phyloP scores from a whole-genome alignment of 2,329 filamentous ascomycete genomes.

The Fonsecaea multimorphosa region DNA sequence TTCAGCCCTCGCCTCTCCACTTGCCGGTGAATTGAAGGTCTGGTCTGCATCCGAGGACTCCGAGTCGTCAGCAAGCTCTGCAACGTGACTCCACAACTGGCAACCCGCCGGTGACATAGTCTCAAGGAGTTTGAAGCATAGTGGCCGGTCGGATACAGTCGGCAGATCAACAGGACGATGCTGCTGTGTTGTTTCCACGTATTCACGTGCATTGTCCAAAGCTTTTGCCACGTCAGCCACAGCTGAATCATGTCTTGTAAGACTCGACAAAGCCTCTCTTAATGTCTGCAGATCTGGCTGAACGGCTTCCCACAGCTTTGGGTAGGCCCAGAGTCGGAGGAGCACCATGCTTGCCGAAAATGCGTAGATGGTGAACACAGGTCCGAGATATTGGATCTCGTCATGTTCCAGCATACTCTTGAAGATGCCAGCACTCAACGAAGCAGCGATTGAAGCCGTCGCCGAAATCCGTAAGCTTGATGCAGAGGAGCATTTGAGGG shows the following conservation, averaged over 20 bases:
- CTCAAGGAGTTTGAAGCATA: slow-evolving; percentile 9
- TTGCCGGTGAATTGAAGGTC: slow-evolving; percentile 3
- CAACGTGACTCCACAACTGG: slow-evolving; percentile 7
- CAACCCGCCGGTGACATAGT: slow-evolving; percentile 12
- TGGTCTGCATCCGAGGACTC: not conserved
- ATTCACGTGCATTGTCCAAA: slow-evolving; percentile 8
- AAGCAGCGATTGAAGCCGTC: slow-evolving; percentile 9
- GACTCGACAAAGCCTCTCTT: slow-evolving; percentile 6
- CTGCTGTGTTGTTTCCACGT: slow-evolving; percentile 9
- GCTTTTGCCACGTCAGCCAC: slow-evolving; percentile 4
- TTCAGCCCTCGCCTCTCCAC: slow-evolving; percentile 7
- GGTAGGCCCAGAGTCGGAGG: slow-evolving; percentile 12
- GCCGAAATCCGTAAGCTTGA: slow-evolving; percentile 1
- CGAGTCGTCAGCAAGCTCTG: slow-evolving; percentile 9
- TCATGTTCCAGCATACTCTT: slow-evolving; percentile 12
- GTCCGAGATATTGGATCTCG: slow-evolving; percentile 13
- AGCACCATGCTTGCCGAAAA: slow-evolving; percentile 4
- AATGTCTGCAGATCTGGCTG: slow-evolving; percentile 13
- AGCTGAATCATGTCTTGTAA: slow-evolving; percentile 8
- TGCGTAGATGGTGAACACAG: slow-evolving; percentile 14
- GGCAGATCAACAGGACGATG: slow-evolving; percentile 7
- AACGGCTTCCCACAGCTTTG: slow-evolving; percentile 9
- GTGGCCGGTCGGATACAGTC: slow-evolving; percentile 3
- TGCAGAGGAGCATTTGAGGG: slow-evolving; percentile 2
- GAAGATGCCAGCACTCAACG: slow-evolving; percentile 6